Evolutionary conservation across 78 protist genomes (phyloP).

Genomic region (Polysphondylium violaceum): DNA sequence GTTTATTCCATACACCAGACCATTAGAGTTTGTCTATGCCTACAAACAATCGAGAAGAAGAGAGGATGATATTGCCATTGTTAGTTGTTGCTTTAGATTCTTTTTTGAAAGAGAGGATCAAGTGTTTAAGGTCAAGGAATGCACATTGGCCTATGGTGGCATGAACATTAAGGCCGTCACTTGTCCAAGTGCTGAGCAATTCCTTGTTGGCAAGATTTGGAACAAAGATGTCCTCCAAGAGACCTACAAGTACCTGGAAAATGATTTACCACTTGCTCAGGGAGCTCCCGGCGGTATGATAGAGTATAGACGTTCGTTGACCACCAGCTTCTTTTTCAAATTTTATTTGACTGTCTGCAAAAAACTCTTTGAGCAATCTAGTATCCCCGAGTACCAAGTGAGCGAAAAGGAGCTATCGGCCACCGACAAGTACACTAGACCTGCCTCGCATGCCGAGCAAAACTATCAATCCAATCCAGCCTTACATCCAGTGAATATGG

Average conservation of each 20-base stretch:
- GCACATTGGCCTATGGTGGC: constrained; percentile 63
- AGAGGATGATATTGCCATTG: constrained; percentile 96
- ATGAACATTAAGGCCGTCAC: constrained; percentile 64
- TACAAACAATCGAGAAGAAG: constrained; percentile 90
- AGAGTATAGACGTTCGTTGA: constrained; percentile 85
- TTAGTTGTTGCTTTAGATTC: constrained; percentile 86
- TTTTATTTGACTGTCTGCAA: constrained; percentile 70
- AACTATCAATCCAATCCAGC: constrained; percentile 43
- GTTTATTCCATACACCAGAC: constrained; percentile 74
- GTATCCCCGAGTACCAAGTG: background rate
- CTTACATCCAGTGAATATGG: constrained; percentile 20
- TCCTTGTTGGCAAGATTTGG: constrained; percentile 29
- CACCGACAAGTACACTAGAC: constrained; percentile 1
- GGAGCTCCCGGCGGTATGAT: constrained; percentile 94
- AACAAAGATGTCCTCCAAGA: background rate
- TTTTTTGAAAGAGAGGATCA: background rate
- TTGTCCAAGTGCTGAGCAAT: constrained; percentile 13
- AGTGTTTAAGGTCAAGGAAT: background rate
- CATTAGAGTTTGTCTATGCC: constrained; percentile 74
- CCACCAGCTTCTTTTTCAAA: constrained; percentile 89
- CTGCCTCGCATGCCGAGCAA: constrained; percentile 38
- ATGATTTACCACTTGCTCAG: constrained; percentile 45
- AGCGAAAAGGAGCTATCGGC: constrained; percentile 10
- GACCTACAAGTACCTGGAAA: background rate
- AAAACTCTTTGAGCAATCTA: constrained; percentile 2